Evolutionary conservation across 257 asterid species (phyloP), one percentile per base, ranked within the genome.

Genomic region (Gentiana dahurica): DNA sequence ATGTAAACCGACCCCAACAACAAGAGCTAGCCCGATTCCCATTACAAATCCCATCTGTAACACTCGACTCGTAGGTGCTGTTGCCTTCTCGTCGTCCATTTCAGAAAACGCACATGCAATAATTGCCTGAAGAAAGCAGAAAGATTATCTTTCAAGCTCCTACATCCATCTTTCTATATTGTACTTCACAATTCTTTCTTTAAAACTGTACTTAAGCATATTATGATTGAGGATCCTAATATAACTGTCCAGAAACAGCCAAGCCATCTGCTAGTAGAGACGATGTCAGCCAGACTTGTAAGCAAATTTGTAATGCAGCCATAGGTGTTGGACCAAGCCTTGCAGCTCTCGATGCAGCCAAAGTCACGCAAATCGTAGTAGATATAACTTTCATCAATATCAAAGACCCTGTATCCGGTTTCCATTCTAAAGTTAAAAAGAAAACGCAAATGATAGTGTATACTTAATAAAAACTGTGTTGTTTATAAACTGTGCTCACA

Each of bases 171-270:
- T n/a, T n/a, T n/a, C n/a, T n/a, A n/a, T n/a, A n/a, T n/a, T n/a
- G n/a, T n/a, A n/a, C n/a, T n/a, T n/a, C n/a, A n/a, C n/a, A n/a
- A n/a, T n/a, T n/a, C n/a, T n/a, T n/a, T n/a, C n/a, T n/a, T n/a
- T n/a, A n/a, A n/a, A n/a, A n/a, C n/a, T n/a, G n/a, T n/a, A n/a
- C n/a, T n/a, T n/a, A n/a, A n/a, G n/a, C n/a, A n/a, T n/a, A n/a
- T n/a, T n/a, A n/a, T n/a, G n/a, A n/a, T n/a, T n/a, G n/a, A n/a
- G n/a, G n/a, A n/a, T n/a, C n/a, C n/a, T n/a, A n/a, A n/a, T n/a
- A n/a, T n/a, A n/a, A n/a, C n/a, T n/a, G n/a, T n/a, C n/a, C 99
- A 34, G 97, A 97, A 69, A 92, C 97, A 46, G 97, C 99, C 50
- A 92, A 70, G 8, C 99, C 99, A 80, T 92, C 99, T 6, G 99